Evolutionary conservation across 257 asterid genomes (phyloP).

Genomic region (Primulina tabacum): DNA sequence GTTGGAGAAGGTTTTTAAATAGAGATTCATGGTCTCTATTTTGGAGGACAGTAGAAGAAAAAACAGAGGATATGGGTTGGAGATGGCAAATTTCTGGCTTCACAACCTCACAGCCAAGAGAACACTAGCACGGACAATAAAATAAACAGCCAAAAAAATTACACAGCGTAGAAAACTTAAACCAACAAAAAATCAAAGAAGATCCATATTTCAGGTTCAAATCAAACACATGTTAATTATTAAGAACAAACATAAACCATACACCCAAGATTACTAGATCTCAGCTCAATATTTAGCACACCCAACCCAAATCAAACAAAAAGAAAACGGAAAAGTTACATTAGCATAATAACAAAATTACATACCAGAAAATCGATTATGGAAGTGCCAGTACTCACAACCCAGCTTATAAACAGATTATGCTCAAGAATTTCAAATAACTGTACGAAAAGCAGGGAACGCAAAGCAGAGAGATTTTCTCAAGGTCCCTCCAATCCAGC

Average conservation of each 20-base stretch:
- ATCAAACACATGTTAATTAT: not conserved
- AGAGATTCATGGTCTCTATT: too few species aligned
- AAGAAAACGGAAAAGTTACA: too few species aligned
- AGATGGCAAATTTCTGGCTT: not conserved
- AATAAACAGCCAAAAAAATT: too few species aligned
- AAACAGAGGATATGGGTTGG: too few species aligned
- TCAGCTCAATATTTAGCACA: not conserved
- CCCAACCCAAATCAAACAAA: not conserved
- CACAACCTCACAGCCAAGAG: not conserved
- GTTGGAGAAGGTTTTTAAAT: too few species aligned
- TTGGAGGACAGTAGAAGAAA: too few species aligned
- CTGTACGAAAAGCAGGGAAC: slow-evolving; percentile 8
- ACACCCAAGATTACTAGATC: not conserved
- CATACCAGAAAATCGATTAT: not conserved
- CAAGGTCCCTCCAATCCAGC: slow-evolving; percentile 17
- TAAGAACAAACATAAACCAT: not conserved
- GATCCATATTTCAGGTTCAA: not conserved
- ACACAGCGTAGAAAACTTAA: not conserved
- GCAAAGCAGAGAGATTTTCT: slow-evolving; percentile 10
- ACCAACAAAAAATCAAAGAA: not conserved
- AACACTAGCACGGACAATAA: not conserved
- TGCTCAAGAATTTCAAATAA: not conserved
- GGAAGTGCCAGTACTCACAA: not conserved
- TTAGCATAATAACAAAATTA: not conserved
- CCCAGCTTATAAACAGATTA: not conserved